Base-by-base conservation (phyloP, 345 rosid species). In the Hibiscus syriacus region DNA sequence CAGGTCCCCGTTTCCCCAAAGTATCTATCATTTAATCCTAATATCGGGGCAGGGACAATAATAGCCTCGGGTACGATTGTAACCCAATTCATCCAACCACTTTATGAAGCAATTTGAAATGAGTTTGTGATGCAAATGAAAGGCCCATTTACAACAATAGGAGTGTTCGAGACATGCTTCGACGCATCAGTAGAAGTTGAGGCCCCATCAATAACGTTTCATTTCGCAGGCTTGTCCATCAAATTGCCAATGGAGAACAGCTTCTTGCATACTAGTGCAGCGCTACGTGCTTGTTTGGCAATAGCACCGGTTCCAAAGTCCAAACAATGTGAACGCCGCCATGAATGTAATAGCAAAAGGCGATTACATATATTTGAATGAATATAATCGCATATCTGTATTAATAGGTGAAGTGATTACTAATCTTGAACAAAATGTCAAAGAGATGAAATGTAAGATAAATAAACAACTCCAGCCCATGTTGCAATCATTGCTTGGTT, bases 121-220 rank as follows among this genome's bases (percentile, higher is more conserved):
- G 98, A 90, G 82, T 88, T 92, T 58, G 80, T 92, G 55, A 92
- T 80, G 49, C 95, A 90, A 55, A 85, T 82, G 58, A 73, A 41
- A 0, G 97, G 92, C 9, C 85, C 91, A 9, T 86, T 90, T 73
- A 81, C 98, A 29, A 66, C 80, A 1, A n/a, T 88, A 1, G 98
- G 98, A 59, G 90, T 94, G 14, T 92, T 92, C 32, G 97, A 92
- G 58, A 86, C 98, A 8, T 92, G 98, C 70, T 92, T 92, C 57
- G 8, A 73, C 1, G 80, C 86, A 55, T 74, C 84, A 41, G 63
- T 66, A 20, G 85, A 85, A 26, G 79, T 71, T 0, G 66, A 56
- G 46, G 77, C 85, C 0, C 98, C 98, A 9, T 58, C 64, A 6
- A 68, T 92, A 49, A 83, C 90, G 12, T 29, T 90, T 30, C 92